Evolutionary conservation across 768 basidiomycete species (phyloP).

Genomic region (Termitomyces sp.): DNA sequence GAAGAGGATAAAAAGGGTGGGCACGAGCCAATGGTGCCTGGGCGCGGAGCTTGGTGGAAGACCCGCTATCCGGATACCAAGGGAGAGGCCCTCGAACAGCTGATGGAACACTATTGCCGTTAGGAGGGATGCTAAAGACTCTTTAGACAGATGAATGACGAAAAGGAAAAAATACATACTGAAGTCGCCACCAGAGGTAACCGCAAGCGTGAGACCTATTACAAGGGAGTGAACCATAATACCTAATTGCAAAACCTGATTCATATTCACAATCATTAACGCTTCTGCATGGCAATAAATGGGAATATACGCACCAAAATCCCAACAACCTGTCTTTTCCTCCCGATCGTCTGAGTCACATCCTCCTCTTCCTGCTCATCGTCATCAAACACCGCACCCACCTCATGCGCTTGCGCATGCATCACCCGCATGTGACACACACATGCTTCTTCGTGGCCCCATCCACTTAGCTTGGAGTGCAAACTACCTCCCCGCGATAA

Average conservation of each 20-base stretch:
- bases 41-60: conserved; percentile 38
- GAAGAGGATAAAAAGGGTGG: conserved; percentile 55
- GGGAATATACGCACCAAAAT: conserved; percentile 48
- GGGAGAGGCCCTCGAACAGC: conserved; percentile 77
- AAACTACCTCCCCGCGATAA: conserved; percentile 11
- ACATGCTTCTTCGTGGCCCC: conserved; percentile 13
- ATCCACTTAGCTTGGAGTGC: conserved; percentile 8
- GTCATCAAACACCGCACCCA: conserved; percentile 4
- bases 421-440: conserved; percentile 11
- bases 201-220: conserved; percentile 72
- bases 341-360: conserved; percentile 32
- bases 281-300: neutral
- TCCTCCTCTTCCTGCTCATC: conserved; percentile 13
- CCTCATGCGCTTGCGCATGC: conserved; percentile 4
- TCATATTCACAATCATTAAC: neutral
- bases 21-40: conserved; percentile 35
- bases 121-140: conserved; percentile 54
- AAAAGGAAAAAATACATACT: conserved; percentile 36
- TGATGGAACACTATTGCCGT: conserved; percentile 80
- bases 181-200: conserved; percentile 66
- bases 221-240: conserved; percentile 85
- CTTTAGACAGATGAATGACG: neutral
- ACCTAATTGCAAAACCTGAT: conserved; percentile 72
- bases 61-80: conserved; percentile 74
- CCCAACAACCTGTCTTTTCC: conserved; percentile 65